These are phyloP conservation scores for Cryptococcus sp. DNA, from an alignment of 1,284 basidiomycete species.

Conservation along the genomic window DNA sequence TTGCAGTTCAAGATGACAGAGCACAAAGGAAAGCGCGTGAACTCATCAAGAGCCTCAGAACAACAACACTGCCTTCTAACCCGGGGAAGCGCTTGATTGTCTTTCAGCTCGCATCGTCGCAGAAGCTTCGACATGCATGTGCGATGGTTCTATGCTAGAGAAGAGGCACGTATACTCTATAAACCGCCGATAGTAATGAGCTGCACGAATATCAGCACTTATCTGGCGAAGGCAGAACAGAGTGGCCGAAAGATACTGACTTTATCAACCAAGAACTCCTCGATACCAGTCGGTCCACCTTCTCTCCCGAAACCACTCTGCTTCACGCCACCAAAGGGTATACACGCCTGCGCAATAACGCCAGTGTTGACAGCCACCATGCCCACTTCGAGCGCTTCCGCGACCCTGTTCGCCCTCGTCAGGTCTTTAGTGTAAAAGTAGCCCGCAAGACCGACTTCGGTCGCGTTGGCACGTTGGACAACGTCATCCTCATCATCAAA, in stretches of 20 bases:
- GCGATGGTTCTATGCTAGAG: too few species aligned
- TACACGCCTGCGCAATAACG: constrained; percentile 70
- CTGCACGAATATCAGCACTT: neutral
- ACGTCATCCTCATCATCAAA: constrained; percentile 94
- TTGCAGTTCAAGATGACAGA: too few species aligned
- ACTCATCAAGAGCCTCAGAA: too few species aligned
- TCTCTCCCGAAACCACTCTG: constrained; percentile 61
- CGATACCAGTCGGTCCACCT: constrained; percentile 52
- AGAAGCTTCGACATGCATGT: too few species aligned
- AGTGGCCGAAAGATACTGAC: too few species aligned
- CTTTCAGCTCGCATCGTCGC: too few species aligned
- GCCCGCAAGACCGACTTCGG: constrained; percentile 81
- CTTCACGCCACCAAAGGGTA: constrained; percentile 79
- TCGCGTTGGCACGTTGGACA: constrained; percentile 75
- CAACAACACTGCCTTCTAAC: too few species aligned
- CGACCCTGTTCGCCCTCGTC: constrained; percentile 83
- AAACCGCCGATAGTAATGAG: constrained; percentile 20
- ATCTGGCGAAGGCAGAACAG: too few species aligned
- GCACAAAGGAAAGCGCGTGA: too few species aligned
- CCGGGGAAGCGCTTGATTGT: too few species aligned
- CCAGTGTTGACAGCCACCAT: constrained; percentile 81
- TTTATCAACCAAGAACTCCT: constrained; percentile 58
- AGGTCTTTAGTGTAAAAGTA: constrained; percentile 90
- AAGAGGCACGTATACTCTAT: neutral
- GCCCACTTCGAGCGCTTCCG: constrained; percentile 87